Evolutionary conservation across 1,284 basidiomycete genomes (phyloP), one percentile per base, ranked within the genome.

Genomic region (Leccinum griseonigrum): DNA sequence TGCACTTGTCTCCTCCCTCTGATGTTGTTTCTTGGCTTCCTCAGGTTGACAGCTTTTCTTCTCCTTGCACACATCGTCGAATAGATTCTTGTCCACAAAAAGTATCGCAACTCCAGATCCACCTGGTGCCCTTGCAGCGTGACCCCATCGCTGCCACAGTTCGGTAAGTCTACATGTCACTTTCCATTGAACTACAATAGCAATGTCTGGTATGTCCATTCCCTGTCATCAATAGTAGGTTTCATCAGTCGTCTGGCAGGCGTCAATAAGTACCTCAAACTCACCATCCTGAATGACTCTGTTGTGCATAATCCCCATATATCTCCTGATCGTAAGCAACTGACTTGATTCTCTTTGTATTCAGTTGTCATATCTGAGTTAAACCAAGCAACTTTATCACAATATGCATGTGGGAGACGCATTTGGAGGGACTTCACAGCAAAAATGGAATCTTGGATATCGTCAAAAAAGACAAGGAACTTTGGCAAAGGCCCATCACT

Each of bases 371-470:
- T 61, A 11, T 61, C 51, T 2, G 57, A 53, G 14, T 61, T 58
- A 7, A 61, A 58, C 56, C 56, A 50, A 11, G 14, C 10, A 14
- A 50, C 8, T 8, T 50, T 50, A 5, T 50, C 4, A 2, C 22
- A 13, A 4, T 10, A 4, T 2, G 6, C 26, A 28, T 10, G 26
- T 2, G 48, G 48, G 9, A 50, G n/a, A n/a, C 7, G 48, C 16
- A n/a, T 22, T 10, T 26, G 18, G 4, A 50, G 48, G 9, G n/a
- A 11, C 9, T 50, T 28, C 2, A 26, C 18, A 26, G 48, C 48
- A 28, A 3, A 3, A 2, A 55, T 61, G 4, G 57, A 29, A 5
- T 61, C 57, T 9, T 58, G 57, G 7, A 61, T 61, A 8, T 61
- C 18, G 10, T 61, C 36, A 2, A 58, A 61, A 26, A 48, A 48